phyloP scores from a whole-genome alignment of 176 grass and related monocot species.

The Oryza glaberrima region DNA sequence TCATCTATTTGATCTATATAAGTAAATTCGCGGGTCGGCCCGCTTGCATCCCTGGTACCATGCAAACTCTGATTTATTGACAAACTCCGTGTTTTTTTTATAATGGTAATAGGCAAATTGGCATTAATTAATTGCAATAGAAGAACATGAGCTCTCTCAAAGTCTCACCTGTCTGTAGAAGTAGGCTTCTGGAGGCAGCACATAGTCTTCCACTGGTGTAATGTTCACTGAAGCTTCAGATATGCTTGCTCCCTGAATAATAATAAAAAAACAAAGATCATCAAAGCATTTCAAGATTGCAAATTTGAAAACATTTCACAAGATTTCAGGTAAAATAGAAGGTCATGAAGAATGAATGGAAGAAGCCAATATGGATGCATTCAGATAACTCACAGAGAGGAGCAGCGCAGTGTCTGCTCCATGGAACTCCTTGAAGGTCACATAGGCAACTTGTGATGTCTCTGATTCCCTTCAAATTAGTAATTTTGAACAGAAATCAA shows the following conservation, averaged over 20 bases:
- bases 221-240: slow-evolving; percentile 46
- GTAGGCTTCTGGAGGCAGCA: slow-evolving; percentile 54
- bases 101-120: no score
- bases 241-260: slow-evolving; percentile 50
- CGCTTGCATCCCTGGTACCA: no score
- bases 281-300: neutral
- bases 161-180: neutral
- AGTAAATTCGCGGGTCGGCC: no score
- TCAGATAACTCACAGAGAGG: slow-evolving; percentile 31
- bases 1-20: no score
- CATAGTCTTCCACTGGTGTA: slow-evolving; percentile 49
- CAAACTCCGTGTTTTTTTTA: no score
- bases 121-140: neutral
- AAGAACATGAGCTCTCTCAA: neutral
- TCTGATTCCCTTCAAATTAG: slow-evolving; percentile 30
- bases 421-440: slow-evolving; percentile 58
- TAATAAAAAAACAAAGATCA: neutral
- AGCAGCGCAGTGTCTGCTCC: slow-evolving; percentile 53
- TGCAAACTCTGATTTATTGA: no score
- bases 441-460: slow-evolving; percentile 36
- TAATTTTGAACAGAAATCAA: neutral
- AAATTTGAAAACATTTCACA: neutral
- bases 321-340: neutral
- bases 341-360: neutral
- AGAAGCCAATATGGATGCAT: neutral